A percentile compares a stretch with the other conserved stretches of the same genome.
These are phyloP conservation scores for Typha latifolia DNA, from an alignment of 176 grass and related monocot species.

Conservation along the genomic window DNA sequence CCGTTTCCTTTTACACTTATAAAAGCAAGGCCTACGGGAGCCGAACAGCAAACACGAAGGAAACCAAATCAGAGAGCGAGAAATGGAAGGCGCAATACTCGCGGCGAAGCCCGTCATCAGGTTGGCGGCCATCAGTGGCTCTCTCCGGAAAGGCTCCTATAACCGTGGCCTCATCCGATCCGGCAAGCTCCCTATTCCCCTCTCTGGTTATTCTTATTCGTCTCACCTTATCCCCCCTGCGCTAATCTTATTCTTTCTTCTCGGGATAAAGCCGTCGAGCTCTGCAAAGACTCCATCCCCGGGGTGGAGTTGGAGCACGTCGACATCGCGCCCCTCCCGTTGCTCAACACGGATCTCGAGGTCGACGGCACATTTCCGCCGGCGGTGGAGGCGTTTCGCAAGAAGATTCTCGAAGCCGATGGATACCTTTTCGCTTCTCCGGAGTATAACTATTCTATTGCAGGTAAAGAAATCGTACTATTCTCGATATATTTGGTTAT, in stretches of 20 bases:
- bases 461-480: constrained; percentile 18
- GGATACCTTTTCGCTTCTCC: constrained; percentile 79
- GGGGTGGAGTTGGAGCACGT: constrained; percentile 51
- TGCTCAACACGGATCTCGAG: constrained; percentile 91
- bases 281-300: constrained; percentile 52
- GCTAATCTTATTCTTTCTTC: too few species aligned
- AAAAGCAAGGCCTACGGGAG: too few species aligned
- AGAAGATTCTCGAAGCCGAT: constrained; percentile 40
- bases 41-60: neutral
- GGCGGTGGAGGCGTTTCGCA: constrained; percentile 60
- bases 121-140: constrained; percentile 50
- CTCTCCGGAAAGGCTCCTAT: constrained; percentile 39
- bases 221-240: neutral
- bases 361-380: constrained; percentile 33
- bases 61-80: neutral
- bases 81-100: neutral
- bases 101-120: constrained; percentile 9
- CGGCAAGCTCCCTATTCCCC: constrained; percentile 13
- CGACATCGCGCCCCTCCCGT: constrained; percentile 57
- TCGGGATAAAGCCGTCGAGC: constrained; percentile 35
- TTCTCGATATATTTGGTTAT: neutral
- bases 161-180: constrained; percentile 66
- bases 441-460: constrained; percentile 88
- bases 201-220: neutral
- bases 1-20: too few species aligned